Evolutionary conservation across 2,329 filamentous ascomycete genomes (phyloP).

Genomic region (Penicillium sp.): DNA sequence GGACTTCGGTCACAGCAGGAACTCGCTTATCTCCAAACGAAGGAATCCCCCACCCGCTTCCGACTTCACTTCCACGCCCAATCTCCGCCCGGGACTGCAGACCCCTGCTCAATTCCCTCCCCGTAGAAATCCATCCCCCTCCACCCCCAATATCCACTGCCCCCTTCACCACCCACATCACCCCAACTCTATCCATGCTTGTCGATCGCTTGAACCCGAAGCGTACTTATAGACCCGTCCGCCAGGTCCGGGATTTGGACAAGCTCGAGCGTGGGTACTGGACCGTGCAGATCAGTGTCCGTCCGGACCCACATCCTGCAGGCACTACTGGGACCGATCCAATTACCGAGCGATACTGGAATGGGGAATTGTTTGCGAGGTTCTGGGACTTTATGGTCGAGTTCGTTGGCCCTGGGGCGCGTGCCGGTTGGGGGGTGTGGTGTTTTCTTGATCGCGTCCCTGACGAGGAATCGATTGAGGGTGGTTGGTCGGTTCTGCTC

Average conservation of each 20-base stretch:
- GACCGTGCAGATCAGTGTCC: constrained; percentile 62
- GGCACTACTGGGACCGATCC: background rate
- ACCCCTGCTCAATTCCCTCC: constrained; percentile 21
- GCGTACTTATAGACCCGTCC: constrained; percentile 54
- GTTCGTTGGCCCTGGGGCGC: constrained; percentile 38
- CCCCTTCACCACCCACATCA: constrained; percentile 56
- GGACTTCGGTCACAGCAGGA: background rate
- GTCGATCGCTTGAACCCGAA: constrained; percentile 52
- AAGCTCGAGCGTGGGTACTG: constrained; percentile 75
- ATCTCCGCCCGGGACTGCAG: background rate
- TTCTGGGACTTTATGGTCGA: constrained; percentile 44
- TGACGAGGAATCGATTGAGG: background rate
- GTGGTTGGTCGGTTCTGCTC: constrained; percentile 43
- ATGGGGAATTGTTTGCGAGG: constrained; percentile 31
- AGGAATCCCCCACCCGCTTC: background rate
- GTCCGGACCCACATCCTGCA: background rate
- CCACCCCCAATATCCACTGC: constrained; percentile 52
- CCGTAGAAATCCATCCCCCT: constrained; percentile 51
- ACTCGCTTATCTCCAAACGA: background rate
- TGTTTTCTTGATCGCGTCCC: constrained; percentile 32
- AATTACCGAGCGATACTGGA: constrained; percentile 27
- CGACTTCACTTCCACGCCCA: background rate
- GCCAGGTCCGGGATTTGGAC: constrained; percentile 51
- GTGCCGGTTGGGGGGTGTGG: constrained; percentile 49
- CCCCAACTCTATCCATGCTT: constrained; percentile 55